Evolutionary conservation across 2,329 filamentous ascomycete genomes (phyloP).

Genomic region (Domatiomyces globalis): DNA sequence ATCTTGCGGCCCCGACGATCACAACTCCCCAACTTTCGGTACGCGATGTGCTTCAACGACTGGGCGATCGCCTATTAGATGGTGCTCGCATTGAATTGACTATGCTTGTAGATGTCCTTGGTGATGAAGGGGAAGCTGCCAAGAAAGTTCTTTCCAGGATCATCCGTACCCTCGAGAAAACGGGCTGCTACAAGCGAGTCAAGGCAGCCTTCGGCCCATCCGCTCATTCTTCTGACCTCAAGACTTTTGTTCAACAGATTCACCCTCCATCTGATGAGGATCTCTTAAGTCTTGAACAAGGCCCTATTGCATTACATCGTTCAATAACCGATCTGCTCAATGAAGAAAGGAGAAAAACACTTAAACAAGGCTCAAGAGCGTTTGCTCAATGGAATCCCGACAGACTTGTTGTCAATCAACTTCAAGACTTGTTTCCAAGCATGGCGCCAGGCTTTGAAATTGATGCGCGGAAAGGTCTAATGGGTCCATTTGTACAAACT

Average conservation of each 20-base stretch:
- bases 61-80: constrained; percentile 7
- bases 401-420: constrained; percentile 33
- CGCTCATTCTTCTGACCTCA: constrained; percentile 22
- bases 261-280: constrained; percentile 29
- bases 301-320: background rate
- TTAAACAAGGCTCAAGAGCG: constrained; percentile 10
- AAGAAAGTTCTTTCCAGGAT: constrained; percentile 26
- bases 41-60: constrained; percentile 11
- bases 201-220: constrained; percentile 30
- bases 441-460: background rate
- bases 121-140: constrained; percentile 15
- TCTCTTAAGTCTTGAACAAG: constrained; percentile 24
- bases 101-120: constrained; percentile 38
- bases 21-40: constrained; percentile 3
- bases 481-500: background rate
- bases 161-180: constrained; percentile 31
- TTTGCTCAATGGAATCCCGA: constrained; percentile 42
- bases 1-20: constrained; percentile 3
- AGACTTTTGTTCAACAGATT: constrained; percentile 32
- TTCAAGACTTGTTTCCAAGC: background rate
- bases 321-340: background rate
- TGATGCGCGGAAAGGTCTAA: background rate
- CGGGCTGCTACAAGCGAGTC: constrained; percentile 33
- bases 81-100: background rate
- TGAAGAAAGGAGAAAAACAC: constrained; percentile 16